Evolutionary conservation across 2,329 filamentous ascomycete genomes (phyloP).

Genomic region (Paracoccidioides brasiliensis): DNA sequence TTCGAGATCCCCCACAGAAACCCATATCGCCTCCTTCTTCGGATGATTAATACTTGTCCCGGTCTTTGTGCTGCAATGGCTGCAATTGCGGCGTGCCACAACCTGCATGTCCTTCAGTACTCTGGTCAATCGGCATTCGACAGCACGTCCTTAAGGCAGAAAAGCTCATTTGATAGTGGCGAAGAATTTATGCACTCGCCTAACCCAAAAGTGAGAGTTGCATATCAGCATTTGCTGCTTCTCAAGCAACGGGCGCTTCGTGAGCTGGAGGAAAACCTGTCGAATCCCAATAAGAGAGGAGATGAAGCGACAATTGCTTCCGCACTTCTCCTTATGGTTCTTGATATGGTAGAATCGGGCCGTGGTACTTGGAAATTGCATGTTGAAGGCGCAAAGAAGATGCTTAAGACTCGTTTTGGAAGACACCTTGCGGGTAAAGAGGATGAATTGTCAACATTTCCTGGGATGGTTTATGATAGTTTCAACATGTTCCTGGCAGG

Average conservation of each 20-base stretch:
- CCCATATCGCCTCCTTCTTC: conserved; percentile 37
- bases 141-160: not conserved
- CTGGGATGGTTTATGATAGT: conserved; percentile 17
- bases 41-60: conserved; percentile 32
- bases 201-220: conserved; percentile 4
- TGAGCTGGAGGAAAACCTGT: conserved; percentile 26
- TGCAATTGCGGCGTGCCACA: conserved; percentile 38
- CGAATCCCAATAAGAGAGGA: conserved; percentile 19
- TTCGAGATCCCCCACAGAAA: conserved; percentile 36
- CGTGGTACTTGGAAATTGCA: conserved; percentile 40
- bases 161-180: not conserved
- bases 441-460: conserved; percentile 7
- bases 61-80: conserved; percentile 35
- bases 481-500: conserved; percentile 27
- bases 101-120: conserved; percentile 5
- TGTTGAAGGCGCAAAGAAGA: conserved; percentile 37
- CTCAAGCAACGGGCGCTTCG: conserved; percentile 37
- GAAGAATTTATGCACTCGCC: not conserved
- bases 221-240: conserved; percentile 30
- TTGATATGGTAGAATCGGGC: conserved; percentile 39
- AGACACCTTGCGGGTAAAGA: conserved; percentile 6
- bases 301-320: conserved; percentile 34
- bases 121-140: not conserved
- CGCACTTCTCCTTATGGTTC: conserved; percentile 37
- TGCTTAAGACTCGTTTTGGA: conserved; percentile 29